Percentiles rank a stretch among this genome's conserved stretches.
phyloP scores from a whole-genome alignment of 129 eudicot species.

The Centella asiatica region DNA sequence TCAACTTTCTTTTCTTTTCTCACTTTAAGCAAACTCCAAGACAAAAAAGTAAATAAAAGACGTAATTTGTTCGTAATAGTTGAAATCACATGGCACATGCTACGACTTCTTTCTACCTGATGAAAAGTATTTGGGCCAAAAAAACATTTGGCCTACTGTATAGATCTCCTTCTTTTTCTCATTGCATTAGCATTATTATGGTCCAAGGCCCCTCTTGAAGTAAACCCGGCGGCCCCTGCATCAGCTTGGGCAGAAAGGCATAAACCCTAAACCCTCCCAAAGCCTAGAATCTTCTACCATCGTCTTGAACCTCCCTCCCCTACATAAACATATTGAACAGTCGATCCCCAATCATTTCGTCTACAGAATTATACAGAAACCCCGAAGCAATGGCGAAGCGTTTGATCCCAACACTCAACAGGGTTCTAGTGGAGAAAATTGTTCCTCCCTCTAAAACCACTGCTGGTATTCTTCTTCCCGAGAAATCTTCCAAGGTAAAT shows the following conservation, averaged over 20 bases:
- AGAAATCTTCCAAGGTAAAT: constrained; percentile 74
- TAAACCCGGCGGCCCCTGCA: background rate
- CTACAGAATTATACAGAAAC: background rate
- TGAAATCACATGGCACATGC: too few species aligned
- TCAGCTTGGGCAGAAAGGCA: background rate
- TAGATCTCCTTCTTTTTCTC: too few species aligned
- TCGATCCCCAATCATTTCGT: background rate
- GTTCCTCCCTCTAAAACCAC: constrained; percentile 69
- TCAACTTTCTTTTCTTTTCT: too few species aligned
- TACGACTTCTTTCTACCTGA: too few species aligned
- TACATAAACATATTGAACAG: background rate
- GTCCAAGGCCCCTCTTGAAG: background rate
- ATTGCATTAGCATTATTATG: background rate
- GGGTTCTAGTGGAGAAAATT: constrained; percentile 74
- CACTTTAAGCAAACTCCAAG: too few species aligned
- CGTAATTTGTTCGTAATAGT: too few species aligned
- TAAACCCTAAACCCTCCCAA: constrained; percentile 5
- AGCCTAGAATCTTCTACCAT: background rate
- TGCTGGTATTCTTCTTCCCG: constrained; percentile 84
- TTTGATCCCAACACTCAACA: constrained; percentile 31
- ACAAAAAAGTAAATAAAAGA: too few species aligned
- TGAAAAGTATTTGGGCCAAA: too few species aligned
- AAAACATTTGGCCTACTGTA: too few species aligned
- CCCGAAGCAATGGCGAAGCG: background rate
- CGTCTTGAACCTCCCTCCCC: background rate